These are phyloP conservation scores for Penicillium brevicompactum DNA, from an alignment of 2,329 filamentous ascomycete species.

Conservation along the genomic window DNA sequence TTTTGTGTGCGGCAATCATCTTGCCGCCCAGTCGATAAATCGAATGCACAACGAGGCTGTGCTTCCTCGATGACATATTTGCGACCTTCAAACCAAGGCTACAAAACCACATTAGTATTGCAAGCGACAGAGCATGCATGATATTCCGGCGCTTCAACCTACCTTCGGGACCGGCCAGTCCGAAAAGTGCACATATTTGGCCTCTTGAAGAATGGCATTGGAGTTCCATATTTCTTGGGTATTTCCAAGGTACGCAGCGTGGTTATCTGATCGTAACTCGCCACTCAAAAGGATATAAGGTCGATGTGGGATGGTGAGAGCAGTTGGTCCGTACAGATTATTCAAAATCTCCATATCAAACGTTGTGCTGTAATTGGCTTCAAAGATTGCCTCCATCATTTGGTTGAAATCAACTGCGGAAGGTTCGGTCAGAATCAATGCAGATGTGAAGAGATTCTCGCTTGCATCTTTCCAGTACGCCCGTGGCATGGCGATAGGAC, in stretches of 20 bases:
- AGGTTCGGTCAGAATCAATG: not conserved
- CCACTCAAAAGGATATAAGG: not conserved
- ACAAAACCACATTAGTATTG: not conserved
- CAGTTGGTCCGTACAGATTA: not conserved
- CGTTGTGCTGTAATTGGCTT: not conserved
- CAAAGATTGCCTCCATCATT: not conserved
- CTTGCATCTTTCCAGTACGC: not conserved
- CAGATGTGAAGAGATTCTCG: not conserved
- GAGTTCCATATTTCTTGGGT: not conserved
- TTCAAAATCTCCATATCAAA: slow-evolving; percentile 3
- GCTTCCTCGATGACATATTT: not conserved
- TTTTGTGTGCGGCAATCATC: not conserved
- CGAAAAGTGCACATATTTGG: not conserved
- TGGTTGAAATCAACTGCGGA: not conserved
- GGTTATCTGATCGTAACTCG: not conserved
- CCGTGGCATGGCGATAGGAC: not conserved
- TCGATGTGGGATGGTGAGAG: not conserved
- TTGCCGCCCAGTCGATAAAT: not conserved
- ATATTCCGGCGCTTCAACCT: not conserved
- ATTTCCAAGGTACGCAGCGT: not conserved
- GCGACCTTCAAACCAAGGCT: not conserved
- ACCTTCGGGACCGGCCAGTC: not conserved
- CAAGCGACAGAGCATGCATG: not conserved
- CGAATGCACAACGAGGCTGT: not conserved
- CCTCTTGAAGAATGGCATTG: not conserved